Base-by-base conservation (phyloP, 106 monocot genomes). In the Narthecium ossifragum region DNA sequence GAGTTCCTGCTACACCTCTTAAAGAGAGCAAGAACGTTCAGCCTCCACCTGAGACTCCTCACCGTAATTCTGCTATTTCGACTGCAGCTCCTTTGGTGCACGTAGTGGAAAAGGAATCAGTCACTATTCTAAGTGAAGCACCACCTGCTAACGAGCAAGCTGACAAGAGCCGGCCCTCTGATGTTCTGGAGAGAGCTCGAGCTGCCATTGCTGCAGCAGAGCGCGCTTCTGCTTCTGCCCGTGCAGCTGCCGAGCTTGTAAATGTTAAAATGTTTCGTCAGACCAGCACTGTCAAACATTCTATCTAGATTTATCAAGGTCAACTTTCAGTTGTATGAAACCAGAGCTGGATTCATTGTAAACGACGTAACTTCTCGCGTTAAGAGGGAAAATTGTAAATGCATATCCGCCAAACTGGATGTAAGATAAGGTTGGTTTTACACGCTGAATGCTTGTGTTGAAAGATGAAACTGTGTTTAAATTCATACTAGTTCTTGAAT, bases 121-220 rank as follows among this genome's bases (percentile, higher is more conserved):
- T 24, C 46, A 50, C 20, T 1, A 63, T 32, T 62, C 67, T 18
- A 17, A 58, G 24, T 8, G 77, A 63, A 55, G 36, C 17, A 24
- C 30, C 31, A 28, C 15, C 24, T 13, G 18, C 27, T 20, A 50
- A 48, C 21, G 53, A 73, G 39, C 62, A 58, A 50, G 23, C 75
- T 5, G 22, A 22, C 11, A 20, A 55, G 27, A 56, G 30, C 53
- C 65, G 43, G 24, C 34, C 80, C 8, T 75, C 67, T 27, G 90
- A 86, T 66, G 80, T 59, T 54, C 49, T 90, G 55, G 86, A 90
- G 66, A 90, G 66, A 49, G 94, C 94, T 62, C 72, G 73, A 38
- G 80, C 74, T 23, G 86, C 94, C 40, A 85, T 94, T 52, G 80
- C 90, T 34, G 47, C 66, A 11, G 89, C 94, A 17, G 83, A 90